Evolutionary conservation across 345 rosid genomes (phyloP).

Genomic region (Alliaria petiolata): DNA sequence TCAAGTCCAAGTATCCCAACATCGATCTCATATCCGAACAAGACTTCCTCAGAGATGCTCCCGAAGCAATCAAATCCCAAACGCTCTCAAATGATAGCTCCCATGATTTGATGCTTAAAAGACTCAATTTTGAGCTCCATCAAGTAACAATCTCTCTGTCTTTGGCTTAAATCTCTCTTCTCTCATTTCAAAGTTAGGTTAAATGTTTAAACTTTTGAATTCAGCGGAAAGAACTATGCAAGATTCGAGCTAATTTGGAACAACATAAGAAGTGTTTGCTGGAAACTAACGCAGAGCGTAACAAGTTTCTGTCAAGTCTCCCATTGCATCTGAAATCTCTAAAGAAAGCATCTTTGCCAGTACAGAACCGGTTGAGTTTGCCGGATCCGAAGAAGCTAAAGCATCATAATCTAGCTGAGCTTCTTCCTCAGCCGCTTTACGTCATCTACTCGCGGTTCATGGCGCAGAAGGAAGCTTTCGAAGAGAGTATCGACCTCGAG

Average conservation of each 20-base stretch:
- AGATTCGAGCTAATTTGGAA: slow-evolving; percentile 64
- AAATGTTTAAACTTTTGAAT: slow-evolving; percentile 4
- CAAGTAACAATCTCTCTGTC: slow-evolving; percentile 45
- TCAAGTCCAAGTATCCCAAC: slow-evolving; percentile 73
- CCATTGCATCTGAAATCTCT: slow-evolving; percentile 84
- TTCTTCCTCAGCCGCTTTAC: slow-evolving; percentile 89
- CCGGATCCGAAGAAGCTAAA: slow-evolving; percentile 67
- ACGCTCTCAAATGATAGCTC: slow-evolving; percentile 48
- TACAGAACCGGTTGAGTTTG: slow-evolving; percentile 79
- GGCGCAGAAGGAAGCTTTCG: slow-evolving; percentile 89
- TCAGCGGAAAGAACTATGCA: slow-evolving; percentile 81
- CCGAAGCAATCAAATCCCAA: slow-evolving; percentile 59
- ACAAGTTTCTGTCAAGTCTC: slow-evolving; percentile 76
- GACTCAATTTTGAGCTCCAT: slow-evolving; percentile 82
- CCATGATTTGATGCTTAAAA: slow-evolving; percentile 79
- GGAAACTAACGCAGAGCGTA: slow-evolving; percentile 74
- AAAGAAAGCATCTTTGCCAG: slow-evolving; percentile 90
- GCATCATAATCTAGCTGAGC: slow-evolving; percentile 75
- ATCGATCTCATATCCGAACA: slow-evolving; percentile 85
- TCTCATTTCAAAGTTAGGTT: background rate
- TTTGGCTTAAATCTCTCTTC: background rate
- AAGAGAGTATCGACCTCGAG: slow-evolving; percentile 66
- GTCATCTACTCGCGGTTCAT: slow-evolving; percentile 73
- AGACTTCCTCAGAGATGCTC: slow-evolving; percentile 66
- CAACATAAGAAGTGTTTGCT: slow-evolving; percentile 57